phyloP scores from a whole-genome alignment of 305 asterid genomes.

The Fraxinus albicans region DNA sequence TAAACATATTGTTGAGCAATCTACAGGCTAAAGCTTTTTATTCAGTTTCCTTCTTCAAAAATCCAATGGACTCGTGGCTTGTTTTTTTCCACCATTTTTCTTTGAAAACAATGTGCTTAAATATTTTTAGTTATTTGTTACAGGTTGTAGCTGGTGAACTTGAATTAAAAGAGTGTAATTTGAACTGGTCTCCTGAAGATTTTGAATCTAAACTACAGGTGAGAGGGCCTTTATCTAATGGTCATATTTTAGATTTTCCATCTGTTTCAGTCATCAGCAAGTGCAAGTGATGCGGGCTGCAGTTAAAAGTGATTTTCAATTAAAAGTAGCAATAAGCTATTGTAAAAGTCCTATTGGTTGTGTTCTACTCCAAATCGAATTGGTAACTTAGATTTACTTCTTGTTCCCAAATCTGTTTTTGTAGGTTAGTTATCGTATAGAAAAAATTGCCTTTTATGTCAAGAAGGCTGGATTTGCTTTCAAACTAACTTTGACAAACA shows the following conservation, averaged over 20 bases:
- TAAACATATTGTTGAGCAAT: not conserved
- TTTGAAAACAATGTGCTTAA: constrained; percentile 9
- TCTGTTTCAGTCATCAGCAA: not conserved
- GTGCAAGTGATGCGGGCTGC: not conserved
- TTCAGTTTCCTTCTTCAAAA: not conserved
- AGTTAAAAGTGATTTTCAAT: not conserved
- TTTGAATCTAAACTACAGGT: constrained; percentile 93
- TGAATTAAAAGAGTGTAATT: constrained; percentile 84
- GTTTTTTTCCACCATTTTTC: constrained; percentile 2
- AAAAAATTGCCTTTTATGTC: not conserved
- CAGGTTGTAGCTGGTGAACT: constrained; percentile 99
- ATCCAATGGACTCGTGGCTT: constrained; percentile 14
- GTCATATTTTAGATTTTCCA: not conserved
- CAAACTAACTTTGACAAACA: not conserved
- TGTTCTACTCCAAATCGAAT: not conserved
- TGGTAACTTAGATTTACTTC: not conserved
- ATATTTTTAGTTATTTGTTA: constrained; percentile 10
- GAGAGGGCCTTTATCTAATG: constrained; percentile 14
- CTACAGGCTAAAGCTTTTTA: not conserved
- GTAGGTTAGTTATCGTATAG: not conserved
- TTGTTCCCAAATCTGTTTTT: not conserved
- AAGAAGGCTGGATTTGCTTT: not conserved
- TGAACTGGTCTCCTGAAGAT: constrained; percentile 95
- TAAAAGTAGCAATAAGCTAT: not conserved
- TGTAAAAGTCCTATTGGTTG: not conserved